phyloP scores from a whole-genome alignment of 768 basidiomycete genomes.

The Termitomyces sp. region DNA sequence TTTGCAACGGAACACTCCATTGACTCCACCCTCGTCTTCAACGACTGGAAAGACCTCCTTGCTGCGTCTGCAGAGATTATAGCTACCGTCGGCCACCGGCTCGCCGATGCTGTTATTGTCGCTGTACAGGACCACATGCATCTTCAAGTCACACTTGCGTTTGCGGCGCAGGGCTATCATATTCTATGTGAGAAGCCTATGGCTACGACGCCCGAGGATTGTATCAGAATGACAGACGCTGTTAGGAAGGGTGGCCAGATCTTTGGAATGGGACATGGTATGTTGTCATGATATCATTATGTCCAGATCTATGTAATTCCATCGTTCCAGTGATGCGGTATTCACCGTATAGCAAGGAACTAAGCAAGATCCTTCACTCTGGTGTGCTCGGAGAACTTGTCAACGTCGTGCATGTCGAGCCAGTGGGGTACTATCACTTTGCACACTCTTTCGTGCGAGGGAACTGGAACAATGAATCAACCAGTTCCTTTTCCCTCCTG shows the following conservation, averaged over 20 bases:
- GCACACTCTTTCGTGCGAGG: conserved; percentile 88
- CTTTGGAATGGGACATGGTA: conserved; percentile 88
- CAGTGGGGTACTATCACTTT: conserved; percentile 85
- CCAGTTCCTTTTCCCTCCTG: conserved; percentile 80
- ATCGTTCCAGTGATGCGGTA: conserved; percentile 69
- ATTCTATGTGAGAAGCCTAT: conserved; percentile 94
- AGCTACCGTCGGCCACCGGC: conserved; percentile 57
- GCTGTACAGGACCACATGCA: conserved; percentile 83
- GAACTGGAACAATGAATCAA: conserved; percentile 68
- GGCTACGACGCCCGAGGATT: conserved; percentile 72
- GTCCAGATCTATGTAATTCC: background rate
- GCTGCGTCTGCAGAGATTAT: conserved; percentile 67
- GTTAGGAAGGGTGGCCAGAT: conserved; percentile 68
- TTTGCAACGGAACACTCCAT: conserved; percentile 59
- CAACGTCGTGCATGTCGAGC: conserved; percentile 83
- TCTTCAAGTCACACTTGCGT: conserved; percentile 66
- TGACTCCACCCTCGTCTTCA: conserved; percentile 68
- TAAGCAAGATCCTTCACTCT: conserved; percentile 69
- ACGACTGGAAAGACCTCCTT: conserved; percentile 67
- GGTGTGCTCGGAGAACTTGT: conserved; percentile 72
- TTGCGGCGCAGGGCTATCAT: conserved; percentile 80
- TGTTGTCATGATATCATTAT: conserved; percentile 14
- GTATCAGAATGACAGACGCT: conserved; percentile 70
- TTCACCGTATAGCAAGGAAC: conserved; percentile 74
- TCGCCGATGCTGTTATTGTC: conserved; percentile 81